A percentile compares a stretch with the other conserved stretches of the same genome.
Evolutionary conservation across 352 stramenopile genomes (phyloP).

Genomic region (Pythium grandisporangium): DNA sequence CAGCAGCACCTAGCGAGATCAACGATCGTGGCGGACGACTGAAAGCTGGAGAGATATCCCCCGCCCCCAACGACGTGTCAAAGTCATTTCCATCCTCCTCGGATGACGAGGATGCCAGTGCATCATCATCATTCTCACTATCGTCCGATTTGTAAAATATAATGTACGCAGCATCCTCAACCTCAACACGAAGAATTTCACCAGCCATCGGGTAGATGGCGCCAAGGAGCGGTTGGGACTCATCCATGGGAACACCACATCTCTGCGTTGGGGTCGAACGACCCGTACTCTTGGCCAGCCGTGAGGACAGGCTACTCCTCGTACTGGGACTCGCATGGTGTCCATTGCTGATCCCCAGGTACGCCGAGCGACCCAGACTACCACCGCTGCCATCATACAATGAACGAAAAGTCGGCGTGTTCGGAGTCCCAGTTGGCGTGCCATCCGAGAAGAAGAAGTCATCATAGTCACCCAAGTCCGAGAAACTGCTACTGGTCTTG

Average conservation of each 20-base stretch:
- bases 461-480: constrained; percentile 79
- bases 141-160: constrained; percentile 84
- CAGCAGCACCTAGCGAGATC: constrained; percentile 63
- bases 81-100: constrained; percentile 6
- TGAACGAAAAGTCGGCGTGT: constrained; percentile 52
- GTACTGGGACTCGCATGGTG: constrained; percentile 17
- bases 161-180: constrained; percentile 78
- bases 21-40: constrained; percentile 61
- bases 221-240: constrained; percentile 52
- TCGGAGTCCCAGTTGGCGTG: constrained; percentile 27
- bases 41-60: constrained; percentile 14
- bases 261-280: constrained; percentile 53
- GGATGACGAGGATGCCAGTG: constrained; percentile 36
- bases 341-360: constrained; percentile 37
- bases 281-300: constrained; percentile 23
- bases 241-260: constrained; percentile 37
- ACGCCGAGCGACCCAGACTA: constrained; percentile 20
- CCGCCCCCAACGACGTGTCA: not conserved
- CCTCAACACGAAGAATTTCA: constrained; percentile 58
- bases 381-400: constrained; percentile 53
- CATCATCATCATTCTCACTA: constrained; percentile 25
- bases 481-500: constrained; percentile 85
- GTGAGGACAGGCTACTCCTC: constrained; percentile 9
- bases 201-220: constrained; percentile 64
- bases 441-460: constrained; percentile 69